These are phyloP conservation scores for Ustilago xerochloae DNA, from an alignment of 1,284 basidiomycete genomes.

Conservation along the genomic window DNA sequence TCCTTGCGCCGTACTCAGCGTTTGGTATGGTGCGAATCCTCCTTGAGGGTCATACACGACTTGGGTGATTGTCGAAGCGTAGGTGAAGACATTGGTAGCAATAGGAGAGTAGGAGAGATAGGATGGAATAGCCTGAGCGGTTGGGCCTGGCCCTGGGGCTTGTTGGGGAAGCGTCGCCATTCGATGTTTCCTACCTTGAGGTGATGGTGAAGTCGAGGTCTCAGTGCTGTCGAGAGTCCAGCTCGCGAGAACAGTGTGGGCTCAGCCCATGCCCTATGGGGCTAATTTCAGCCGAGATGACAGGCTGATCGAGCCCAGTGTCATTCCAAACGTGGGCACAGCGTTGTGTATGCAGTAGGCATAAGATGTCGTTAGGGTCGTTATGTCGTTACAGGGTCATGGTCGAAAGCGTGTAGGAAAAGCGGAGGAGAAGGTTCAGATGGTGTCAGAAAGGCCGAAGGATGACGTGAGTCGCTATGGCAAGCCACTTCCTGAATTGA, in stretches of 20 bases:
- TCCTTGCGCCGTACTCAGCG: constrained; percentile 27
- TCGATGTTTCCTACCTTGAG: too few relatives aligned
- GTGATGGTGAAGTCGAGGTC: not conserved
- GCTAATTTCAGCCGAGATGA: not conserved
- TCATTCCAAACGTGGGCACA: constrained; percentile 4
- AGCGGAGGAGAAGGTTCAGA: not conserved
- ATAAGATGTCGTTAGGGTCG: not conserved
- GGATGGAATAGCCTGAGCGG: constrained; percentile 55
- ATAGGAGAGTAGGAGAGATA: constrained; percentile 58
- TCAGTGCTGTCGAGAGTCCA: too few relatives aligned
- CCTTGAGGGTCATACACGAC: constrained; percentile 57
- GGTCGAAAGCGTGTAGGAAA: not conserved
- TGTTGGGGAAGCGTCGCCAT: constrained; percentile 53
- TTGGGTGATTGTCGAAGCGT: constrained; percentile 37
- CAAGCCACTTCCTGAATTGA: not conserved
- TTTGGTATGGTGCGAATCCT: constrained; percentile 41
- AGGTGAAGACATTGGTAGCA: constrained; percentile 29
- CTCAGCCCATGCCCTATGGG: constrained; percentile 23
- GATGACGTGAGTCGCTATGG: constrained; percentile 1
- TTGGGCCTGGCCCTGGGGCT: constrained; percentile 55
- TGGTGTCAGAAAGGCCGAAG: not conserved
- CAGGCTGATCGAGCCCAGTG: not conserved
- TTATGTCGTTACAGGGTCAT: not conserved
- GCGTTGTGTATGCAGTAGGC: not conserved
- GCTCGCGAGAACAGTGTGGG: constrained; percentile 25